These are phyloP conservation scores for Dichomitus squalens DNA, from an alignment of 1,284 basidiomycete species.

Conservation along the genomic window DNA sequence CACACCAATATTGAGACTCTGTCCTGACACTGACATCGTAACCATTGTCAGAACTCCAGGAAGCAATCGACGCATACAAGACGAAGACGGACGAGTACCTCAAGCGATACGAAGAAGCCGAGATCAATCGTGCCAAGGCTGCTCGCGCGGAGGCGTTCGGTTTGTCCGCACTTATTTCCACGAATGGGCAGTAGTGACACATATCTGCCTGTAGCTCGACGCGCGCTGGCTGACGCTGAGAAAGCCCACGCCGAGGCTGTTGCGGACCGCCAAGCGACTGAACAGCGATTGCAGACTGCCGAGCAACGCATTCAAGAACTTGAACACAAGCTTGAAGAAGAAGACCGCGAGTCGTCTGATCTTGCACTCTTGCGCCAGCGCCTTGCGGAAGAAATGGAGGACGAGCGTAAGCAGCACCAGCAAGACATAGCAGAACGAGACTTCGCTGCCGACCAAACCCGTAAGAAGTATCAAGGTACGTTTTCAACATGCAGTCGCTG, in stretches of 20 bases:
- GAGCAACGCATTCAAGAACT: constrained; percentile 64
- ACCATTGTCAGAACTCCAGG: constrained; percentile 53
- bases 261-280: constrained; percentile 55
- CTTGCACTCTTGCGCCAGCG: constrained; percentile 63
- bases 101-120: constrained; percentile 67
- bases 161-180: constrained; percentile 31
- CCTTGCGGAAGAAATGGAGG: constrained; percentile 72
- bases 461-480: constrained; percentile 82
- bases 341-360: constrained; percentile 69
- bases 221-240: constrained; percentile 65
- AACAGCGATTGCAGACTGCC: constrained; percentile 52
- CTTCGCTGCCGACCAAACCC: constrained; percentile 75
- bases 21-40: neutral
- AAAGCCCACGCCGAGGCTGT: constrained; percentile 55
- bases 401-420: constrained; percentile 75
- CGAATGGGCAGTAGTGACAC: constrained; percentile 5
- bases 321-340: constrained; percentile 68
- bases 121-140: constrained; percentile 67
- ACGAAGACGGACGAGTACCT: constrained; percentile 63
- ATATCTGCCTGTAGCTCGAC: constrained; percentile 47
- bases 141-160: constrained; percentile 67
- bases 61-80: constrained; percentile 67
- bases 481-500: neutral
- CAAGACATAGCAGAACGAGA: constrained; percentile 79
- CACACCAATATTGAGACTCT: neutral